These are phyloP conservation scores for Kuraishia cidri DNA, from an alignment of 805 yeast genomes.

Conservation along the genomic window DNA sequence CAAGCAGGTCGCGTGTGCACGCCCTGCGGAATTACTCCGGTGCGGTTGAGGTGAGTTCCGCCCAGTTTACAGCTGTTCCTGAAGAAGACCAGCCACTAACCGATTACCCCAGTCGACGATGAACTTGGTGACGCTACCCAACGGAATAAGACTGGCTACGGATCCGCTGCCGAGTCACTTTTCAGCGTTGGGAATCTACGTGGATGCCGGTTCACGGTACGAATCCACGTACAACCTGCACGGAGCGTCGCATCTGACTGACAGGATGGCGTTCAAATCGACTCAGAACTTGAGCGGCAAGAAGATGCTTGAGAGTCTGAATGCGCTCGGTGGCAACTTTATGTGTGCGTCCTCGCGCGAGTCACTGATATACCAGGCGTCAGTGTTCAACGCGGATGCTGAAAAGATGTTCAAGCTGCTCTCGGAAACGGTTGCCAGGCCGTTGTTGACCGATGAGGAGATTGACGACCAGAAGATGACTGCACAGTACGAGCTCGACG, in stretches of 20 bases:
- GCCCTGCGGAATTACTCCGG: too few species aligned
- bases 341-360: slow-evolving; percentile 92
- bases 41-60: too few species aligned
- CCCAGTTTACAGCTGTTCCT: too few species aligned
- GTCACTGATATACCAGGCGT: slow-evolving; percentile 86
- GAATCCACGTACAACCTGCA: slow-evolving; percentile 46
- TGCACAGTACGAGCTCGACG: slow-evolving; percentile 75
- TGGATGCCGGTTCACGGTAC: slow-evolving; percentile 85
- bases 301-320: slow-evolving; percentile 68
- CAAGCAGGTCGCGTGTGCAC: too few species aligned
- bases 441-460: slow-evolving; percentile 61
- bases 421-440: slow-evolving; percentile 70
- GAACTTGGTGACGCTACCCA: slow-evolving; percentile 18
- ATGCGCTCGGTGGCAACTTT: slow-evolving; percentile 85
- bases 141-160: slow-evolving; percentile 79
- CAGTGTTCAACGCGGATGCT: slow-evolving; percentile 82
- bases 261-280: slow-evolving; percentile 78
- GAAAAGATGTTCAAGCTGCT: slow-evolving; percentile 70
- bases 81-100: too few species aligned
- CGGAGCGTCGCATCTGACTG: slow-evolving; percentile 80
- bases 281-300: slow-evolving; percentile 49
- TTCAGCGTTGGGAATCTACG: slow-evolving; percentile 80
- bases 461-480: slow-evolving; percentile 64
- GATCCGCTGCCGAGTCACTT: slow-evolving; percentile 87
- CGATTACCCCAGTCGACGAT: background rate